phyloP scores from a whole-genome alignment of 75 land plant species.

The Pinus taeda region DNA sequence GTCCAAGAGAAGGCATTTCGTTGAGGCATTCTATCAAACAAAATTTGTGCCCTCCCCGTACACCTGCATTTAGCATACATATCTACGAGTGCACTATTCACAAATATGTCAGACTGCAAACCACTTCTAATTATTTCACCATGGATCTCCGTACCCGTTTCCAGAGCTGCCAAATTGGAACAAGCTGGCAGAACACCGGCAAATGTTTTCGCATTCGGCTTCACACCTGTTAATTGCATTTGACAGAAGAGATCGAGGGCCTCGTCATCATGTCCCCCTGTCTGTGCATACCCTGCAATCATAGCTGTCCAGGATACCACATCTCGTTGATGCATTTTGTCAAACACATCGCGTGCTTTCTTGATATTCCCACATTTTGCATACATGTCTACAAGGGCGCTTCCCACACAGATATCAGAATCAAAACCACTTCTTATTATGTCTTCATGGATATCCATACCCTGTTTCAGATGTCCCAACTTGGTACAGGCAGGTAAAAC shows the following conservation, averaged over 20 bases:
- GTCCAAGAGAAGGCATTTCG: not conserved
- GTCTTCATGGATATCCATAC: slow-evolving; percentile 19
- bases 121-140: slow-evolving; percentile 6
- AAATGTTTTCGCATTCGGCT: slow-evolving; percentile 11
- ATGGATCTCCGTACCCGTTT: slow-evolving; percentile 14
- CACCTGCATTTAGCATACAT: slow-evolving; percentile 21
- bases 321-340: slow-evolving; percentile 25
- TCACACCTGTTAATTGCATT: slow-evolving; percentile 15
- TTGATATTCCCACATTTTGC: slow-evolving; percentile 19
- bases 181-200: slow-evolving; percentile 11
- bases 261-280: not conserved
- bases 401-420: slow-evolving; percentile 10
- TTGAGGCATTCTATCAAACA: slow-evolving; percentile 1
- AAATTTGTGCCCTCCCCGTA: not conserved
- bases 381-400: slow-evolving; percentile 30
- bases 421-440: slow-evolving; percentile 9
- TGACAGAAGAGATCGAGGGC: slow-evolving; percentile 12
- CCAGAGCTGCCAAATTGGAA: slow-evolving; percentile 1
- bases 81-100: slow-evolving; percentile 22
- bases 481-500: slow-evolving; percentile 23
- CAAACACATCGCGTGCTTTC: slow-evolving; percentile 27
- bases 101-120: slow-evolving; percentile 9
- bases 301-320: slow-evolving; percentile 37
- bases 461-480: slow-evolving; percentile 14
- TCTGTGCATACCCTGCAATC: slow-evolving; percentile 23